phyloP scores from a whole-genome alignment of 805 yeast genomes.

The Suhomyces sp. region DNA sequence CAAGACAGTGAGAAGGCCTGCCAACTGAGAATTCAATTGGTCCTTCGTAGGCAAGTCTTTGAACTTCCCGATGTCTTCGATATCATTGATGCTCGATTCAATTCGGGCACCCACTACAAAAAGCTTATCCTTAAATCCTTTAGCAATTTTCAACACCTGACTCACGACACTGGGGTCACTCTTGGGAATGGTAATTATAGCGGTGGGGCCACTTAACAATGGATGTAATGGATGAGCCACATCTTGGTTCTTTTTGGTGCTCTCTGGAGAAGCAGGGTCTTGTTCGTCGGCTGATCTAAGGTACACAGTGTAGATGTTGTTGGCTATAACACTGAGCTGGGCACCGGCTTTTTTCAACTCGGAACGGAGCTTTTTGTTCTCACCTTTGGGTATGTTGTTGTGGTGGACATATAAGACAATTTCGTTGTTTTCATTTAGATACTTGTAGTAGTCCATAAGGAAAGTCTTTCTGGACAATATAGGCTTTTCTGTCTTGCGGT shows the following conservation, averaged over 20 bases:
- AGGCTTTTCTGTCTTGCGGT: constrained; percentile 57
- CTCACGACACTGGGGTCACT: constrained; percentile 70
- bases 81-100: constrained; percentile 55
- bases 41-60: constrained; percentile 71
- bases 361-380: constrained; percentile 60
- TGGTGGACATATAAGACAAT: constrained; percentile 80
- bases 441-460: constrained; percentile 74
- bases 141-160: constrained; percentile 58
- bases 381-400: constrained; percentile 71
- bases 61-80: constrained; percentile 54
- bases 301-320: constrained; percentile 69
- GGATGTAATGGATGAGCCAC: constrained; percentile 65
- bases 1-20: constrained; percentile 75
- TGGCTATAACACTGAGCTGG: constrained; percentile 63
- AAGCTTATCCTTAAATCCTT: constrained; percentile 65
- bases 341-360: constrained; percentile 68
- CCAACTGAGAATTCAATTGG: constrained; percentile 75
- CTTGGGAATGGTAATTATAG: constrained; percentile 64
- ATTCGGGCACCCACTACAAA: constrained; percentile 84
- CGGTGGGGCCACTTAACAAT: constrained; percentile 82
- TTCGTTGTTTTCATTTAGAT: constrained; percentile 63
- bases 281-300: constrained; percentile 63
- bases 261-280: constrained; percentile 71
- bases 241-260: constrained; percentile 42
- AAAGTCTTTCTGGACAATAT: constrained; percentile 78